Evolutionary conservation across 176 grass and related monocot genomes (phyloP).

Genomic region (Hordeum marinum): DNA sequence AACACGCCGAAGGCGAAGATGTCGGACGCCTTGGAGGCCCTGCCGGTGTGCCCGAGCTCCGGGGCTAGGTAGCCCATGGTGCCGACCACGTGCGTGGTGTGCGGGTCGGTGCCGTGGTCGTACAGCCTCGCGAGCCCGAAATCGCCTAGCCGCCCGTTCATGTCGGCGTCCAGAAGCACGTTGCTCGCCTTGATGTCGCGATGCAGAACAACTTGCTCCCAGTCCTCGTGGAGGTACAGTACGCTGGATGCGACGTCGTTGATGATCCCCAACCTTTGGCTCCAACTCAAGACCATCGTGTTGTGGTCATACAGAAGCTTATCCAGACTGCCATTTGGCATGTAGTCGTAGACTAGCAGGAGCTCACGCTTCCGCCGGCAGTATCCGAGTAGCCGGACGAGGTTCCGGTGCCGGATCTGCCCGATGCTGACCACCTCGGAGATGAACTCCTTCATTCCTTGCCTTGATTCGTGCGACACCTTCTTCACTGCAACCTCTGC

Average conservation of each 20-base stretch:
- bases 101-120: conserved; percentile 36
- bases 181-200: conserved; percentile 51
- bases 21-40: conserved; percentile 33
- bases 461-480: conserved; percentile 45
- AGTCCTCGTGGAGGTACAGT: conserved; percentile 39
- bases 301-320: conserved; percentile 1
- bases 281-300: conserved; percentile 2
- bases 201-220: conserved; percentile 40
- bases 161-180: conserved; percentile 41
- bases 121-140: conserved; percentile 46
- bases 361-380: conserved; percentile 45
- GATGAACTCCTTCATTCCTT: conserved; percentile 43
- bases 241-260: conserved; percentile 32
- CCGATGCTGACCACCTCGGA: conserved; percentile 38
- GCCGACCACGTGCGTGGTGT: conserved; percentile 36
- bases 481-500: conserved; percentile 41
- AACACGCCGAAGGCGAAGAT: conserved; percentile 39
- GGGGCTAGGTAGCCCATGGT: conserved; percentile 46
- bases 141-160: conserved; percentile 39
- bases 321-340: conserved; percentile 31
- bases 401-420: conserved; percentile 35
- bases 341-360: conserved; percentile 31
- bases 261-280: conserved; percentile 23
- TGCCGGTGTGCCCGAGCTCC: conserved; percentile 41
- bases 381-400: conserved; percentile 44